Evolutionary conservation across 2,329 filamentous ascomycete genomes (phyloP), one percentile per base, ranked within the genome.

Genomic region (Nemania serpens): DNA sequence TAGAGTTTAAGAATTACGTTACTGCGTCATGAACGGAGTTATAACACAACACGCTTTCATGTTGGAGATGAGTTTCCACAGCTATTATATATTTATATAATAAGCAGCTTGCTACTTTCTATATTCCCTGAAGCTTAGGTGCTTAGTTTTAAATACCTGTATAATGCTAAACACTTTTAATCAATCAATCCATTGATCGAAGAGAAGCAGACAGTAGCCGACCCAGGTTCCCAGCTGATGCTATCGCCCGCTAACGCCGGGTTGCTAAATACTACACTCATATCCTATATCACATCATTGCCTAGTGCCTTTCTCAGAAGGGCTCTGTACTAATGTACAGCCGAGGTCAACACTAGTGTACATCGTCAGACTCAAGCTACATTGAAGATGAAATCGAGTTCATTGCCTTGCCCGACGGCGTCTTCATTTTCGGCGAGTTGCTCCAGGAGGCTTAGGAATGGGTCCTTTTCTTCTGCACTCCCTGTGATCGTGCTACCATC

Each of bases 371-470:
- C 68, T 42, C 73, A 71, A 12, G 66, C 62, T 6, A 73, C 74
- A 2, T 69, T 74, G 29, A 93, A 76, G 70, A 93, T 93, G 75
- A 91, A 93, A 73, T 94, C 91, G 69, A 95, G 77, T 71, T 94
- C 91, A 66, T 84, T 88, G 12, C 88, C 89, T 10, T 87, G 84
- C 0, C 88, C 90, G 53, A 84, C 80, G 43, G 81, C 81, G 55
- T 90, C 84, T 75, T 94, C 91, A 69, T 91, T 93, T 75, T 95
- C 91, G 0, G 91, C 91, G 60, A 95, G 80, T 75, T 95, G 91
- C 73, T 95, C 91, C 37, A 95, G 77, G 43, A 95, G 76, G 63
- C 85, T 90, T 42, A 95, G 75, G 71, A 96, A 95, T 0, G 91
- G 91, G 70, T 95, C 91, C 68, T 91, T 93, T 66, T 94, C 91